Evolutionary conservation across 441 rosid species (phyloP).

Genomic region (Raphanus hybrid): DNA sequence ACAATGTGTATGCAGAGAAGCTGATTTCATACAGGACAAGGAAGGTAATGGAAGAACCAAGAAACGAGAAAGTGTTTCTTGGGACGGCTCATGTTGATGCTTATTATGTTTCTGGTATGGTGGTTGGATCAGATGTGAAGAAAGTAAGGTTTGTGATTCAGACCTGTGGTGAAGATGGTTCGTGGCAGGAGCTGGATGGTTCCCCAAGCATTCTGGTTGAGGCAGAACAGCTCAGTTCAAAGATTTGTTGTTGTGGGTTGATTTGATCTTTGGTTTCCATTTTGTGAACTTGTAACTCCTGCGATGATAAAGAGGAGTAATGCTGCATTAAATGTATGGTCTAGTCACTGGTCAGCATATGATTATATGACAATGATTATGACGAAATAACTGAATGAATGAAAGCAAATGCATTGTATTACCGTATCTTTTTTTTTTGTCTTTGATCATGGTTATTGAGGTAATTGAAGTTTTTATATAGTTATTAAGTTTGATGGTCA

Average conservation of each 20-base stretch:
- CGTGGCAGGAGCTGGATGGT: constrained; percentile 56
- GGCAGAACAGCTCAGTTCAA: constrained; percentile 39
- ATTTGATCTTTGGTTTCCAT: constrained; percentile 15
- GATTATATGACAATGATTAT: background rate
- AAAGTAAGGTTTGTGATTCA: constrained; percentile 63
- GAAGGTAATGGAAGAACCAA: constrained; percentile 23
- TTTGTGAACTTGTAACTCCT: background rate
- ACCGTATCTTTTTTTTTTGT: no score
- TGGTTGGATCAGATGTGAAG: constrained; percentile 45
- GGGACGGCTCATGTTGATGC: constrained; percentile 64
- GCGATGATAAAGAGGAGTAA: background rate
- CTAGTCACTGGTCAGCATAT: constrained; percentile 5
- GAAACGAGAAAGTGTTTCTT: constrained; percentile 42
- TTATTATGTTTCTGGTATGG: constrained; percentile 60
- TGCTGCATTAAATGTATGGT: background rate
- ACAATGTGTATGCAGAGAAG: constrained; percentile 59
- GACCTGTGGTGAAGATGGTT: constrained; percentile 49
- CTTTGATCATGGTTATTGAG: no score
- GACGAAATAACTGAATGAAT: constrained; percentile 45
- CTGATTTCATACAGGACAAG: constrained; percentile 6
- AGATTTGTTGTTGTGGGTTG: constrained; percentile 36
- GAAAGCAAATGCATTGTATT: background rate
- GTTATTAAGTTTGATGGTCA: background rate
- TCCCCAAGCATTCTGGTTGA: constrained; percentile 58
- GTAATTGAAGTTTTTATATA: no score